Evolutionary conservation across 2,329 filamentous ascomycete species (phyloP).

Genomic region (Thelonectria blattea): DNA sequence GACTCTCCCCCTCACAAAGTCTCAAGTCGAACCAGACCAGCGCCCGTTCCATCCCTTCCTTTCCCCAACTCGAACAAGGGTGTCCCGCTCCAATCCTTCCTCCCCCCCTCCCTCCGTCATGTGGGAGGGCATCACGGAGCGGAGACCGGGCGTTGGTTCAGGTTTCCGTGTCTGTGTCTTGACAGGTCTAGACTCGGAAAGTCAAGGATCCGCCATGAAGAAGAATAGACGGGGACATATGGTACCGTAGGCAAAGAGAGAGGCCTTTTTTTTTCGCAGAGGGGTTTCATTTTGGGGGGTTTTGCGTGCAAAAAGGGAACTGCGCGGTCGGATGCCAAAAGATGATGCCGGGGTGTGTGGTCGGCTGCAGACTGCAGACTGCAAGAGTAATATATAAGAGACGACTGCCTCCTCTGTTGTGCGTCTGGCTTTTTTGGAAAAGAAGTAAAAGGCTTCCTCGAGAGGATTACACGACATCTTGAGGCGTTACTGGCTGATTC

Average conservation of each 20-base stretch:
- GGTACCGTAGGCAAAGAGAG: background rate
- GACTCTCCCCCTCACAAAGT: conserved; percentile 7
- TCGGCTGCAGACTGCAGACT: background rate
- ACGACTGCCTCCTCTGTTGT: background rate
- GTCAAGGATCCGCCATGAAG: conserved; percentile 8
- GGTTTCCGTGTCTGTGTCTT: background rate
- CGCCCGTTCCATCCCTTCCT: conserved; percentile 10
- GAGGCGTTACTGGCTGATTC: background rate
- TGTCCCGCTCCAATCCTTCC: background rate
- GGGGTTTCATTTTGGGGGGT: conserved; percentile 17
- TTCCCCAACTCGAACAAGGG: conserved; percentile 30
- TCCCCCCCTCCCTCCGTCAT: conserved; percentile 27
- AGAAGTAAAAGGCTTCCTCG: background rate
- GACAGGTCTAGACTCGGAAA: background rate
- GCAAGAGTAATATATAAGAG: background rate
- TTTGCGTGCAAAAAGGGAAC: background rate
- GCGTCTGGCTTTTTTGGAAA: background rate
- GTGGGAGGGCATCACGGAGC: background rate
- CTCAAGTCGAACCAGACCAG: background rate
- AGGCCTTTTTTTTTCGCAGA: background rate
- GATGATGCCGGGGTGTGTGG: background rate
- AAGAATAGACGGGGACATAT: background rate
- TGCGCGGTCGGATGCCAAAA: background rate
- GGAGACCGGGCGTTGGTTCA: conserved; percentile 5
- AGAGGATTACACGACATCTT: background rate